These are phyloP conservation scores for Mortierella sp. DNA, from an alignment of 371 early-diverging fungal species.

Conservation along the genomic window DNA sequence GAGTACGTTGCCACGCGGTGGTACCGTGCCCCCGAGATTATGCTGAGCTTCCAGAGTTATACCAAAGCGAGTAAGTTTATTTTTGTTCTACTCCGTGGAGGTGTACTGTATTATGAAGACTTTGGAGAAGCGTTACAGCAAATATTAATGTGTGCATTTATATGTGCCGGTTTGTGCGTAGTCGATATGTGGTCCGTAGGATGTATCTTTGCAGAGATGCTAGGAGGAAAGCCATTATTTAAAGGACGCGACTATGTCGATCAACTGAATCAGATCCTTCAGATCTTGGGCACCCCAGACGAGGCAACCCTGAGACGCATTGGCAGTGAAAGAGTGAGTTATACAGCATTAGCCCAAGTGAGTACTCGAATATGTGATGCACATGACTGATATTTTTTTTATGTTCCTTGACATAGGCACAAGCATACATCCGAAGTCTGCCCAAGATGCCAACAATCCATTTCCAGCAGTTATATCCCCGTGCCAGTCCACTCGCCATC, in stretches of 20 bases:
- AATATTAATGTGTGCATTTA: too few species aligned
- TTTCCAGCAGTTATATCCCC: constrained; percentile 85
- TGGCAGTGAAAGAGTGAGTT: constrained; percentile 79
- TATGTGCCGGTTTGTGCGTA: too few species aligned
- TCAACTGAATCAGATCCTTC: constrained; percentile 98
- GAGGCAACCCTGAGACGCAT: constrained; percentile 91
- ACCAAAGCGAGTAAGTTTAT: constrained; percentile 89
- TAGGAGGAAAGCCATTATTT: constrained; percentile 90
- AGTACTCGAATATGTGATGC: too few species aligned
- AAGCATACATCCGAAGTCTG: constrained; percentile 93
- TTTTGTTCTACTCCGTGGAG: not conserved
- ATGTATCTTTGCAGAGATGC: constrained; percentile 97
- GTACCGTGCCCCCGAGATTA: constrained; percentile 99
- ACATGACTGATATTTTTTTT: not conserved
- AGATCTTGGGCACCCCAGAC: constrained; percentile 97
- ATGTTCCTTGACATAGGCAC: constrained; percentile 79
- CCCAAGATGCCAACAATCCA: constrained; percentile 91
- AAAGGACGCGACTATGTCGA: constrained; percentile 96
- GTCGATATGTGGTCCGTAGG: constrained; percentile 99
- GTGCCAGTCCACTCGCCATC: constrained; percentile 76
- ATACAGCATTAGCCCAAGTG: too few species aligned
- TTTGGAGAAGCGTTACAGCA: too few species aligned
- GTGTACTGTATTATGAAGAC: not conserved
- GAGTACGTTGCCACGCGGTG: constrained; percentile 98
- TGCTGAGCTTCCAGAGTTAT: constrained; percentile 94